phyloP scores from a whole-genome alignment of 805 yeast species.

The Pichia thaimueangensis region DNA sequence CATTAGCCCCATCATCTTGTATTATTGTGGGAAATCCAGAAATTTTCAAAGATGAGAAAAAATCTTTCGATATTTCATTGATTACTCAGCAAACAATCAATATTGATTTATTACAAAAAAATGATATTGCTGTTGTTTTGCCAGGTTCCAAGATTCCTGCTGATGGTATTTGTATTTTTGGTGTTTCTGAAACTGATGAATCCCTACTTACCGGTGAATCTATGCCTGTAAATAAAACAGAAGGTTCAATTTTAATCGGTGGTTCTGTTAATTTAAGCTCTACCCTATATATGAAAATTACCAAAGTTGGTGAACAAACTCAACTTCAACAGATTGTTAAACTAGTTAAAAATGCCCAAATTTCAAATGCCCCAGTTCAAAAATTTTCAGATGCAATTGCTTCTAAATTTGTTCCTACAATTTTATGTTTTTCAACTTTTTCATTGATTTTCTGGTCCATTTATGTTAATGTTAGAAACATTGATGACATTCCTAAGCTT shows the following conservation, averaged over 20 bases:
- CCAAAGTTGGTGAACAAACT: conserved; percentile 73
- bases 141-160: conserved; percentile 92
- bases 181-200: conserved; percentile 82
- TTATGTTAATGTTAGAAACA: conserved; percentile 22
- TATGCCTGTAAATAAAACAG: conserved; percentile 56
- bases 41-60: conserved; percentile 6
- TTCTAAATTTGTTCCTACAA: conserved; percentile 75
- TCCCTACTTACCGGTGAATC: conserved; percentile 91
- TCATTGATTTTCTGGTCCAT: conserved; percentile 66
- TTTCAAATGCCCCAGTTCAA: conserved; percentile 85
- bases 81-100: conserved; percentile 46
- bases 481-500: conserved; percentile 20
- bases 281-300: conserved; percentile 59
- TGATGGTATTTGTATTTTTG: conserved; percentile 76
- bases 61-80: conserved; percentile 12
- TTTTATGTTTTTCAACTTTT: conserved; percentile 50
- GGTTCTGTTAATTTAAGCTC: conserved; percentile 88
- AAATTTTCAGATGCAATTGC: conserved; percentile 81
- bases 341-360: conserved; percentile 84
- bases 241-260: conserved; percentile 67
- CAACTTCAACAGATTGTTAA: conserved; percentile 82
- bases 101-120: conserved; percentile 68
- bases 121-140: conserved; percentile 68
- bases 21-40: conserved; percentile 45
- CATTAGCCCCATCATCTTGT: conserved; percentile 76